Evolutionary conservation across 257 asterid species (phyloP).

Genomic region (Ajuga chamaepitys): DNA sequence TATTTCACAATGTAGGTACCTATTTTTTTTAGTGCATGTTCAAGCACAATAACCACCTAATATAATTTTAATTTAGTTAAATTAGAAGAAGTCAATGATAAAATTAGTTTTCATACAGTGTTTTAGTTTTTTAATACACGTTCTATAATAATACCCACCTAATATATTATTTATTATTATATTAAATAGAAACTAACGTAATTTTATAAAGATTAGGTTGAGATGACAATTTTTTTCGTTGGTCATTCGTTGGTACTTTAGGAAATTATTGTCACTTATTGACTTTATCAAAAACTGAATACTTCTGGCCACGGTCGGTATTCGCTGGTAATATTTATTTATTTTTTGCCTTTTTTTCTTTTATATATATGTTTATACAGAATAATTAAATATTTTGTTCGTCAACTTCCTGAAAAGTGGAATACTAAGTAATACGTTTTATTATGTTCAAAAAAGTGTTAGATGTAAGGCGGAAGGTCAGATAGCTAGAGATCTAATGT

Average conservation of each 20-base stretch:
- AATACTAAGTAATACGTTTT: not conserved
- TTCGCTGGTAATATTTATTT: not conserved
- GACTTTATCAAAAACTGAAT: slow-evolving; percentile 18
- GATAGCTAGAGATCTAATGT: too few relatives aligned
- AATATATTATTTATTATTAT: not conserved
- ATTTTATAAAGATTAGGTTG: slow-evolving; percentile 12
- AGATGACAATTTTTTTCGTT: not conserved
- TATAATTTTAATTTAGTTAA: not conserved
- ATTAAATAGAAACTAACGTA: not conserved
- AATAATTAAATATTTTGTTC: not conserved
- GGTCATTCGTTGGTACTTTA: not conserved
- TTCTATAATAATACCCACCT: not conserved
- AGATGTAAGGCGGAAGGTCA: too few relatives aligned
- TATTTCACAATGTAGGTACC: not conserved
- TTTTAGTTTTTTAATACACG: not conserved
- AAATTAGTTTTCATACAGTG: not conserved
- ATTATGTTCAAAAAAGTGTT: too few relatives aligned
- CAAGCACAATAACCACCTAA: slow-evolving; percentile 1
- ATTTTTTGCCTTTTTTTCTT: not conserved
- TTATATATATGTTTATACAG: not conserved
- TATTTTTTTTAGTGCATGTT: slow-evolving; percentile 5
- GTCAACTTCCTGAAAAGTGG: too few relatives aligned
- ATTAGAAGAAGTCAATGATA: not conserved
- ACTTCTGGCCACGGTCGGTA: slow-evolving; percentile 1
- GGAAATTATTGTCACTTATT: slow-evolving; percentile 17